Percentiles rank a stretch among this genome's conserved stretches.
Evolutionary conservation across 176 grass and related monocot species (phyloP).

Genomic region (Phoenix dactylifera): DNA sequence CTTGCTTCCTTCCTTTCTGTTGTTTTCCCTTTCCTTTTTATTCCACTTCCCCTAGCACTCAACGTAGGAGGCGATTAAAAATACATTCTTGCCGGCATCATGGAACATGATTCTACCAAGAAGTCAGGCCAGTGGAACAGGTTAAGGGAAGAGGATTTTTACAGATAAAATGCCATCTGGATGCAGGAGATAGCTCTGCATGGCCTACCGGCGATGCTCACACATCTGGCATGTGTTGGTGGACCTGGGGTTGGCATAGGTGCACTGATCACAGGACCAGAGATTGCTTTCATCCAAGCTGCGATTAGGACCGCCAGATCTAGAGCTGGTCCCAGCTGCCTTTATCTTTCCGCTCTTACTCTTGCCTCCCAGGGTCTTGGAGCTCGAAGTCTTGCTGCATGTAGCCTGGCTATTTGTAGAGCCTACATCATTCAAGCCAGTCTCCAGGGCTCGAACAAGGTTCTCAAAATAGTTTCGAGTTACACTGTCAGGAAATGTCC

Average conservation of each 20-base stretch:
- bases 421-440: slow-evolving; percentile 89
- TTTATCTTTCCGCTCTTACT: slow-evolving; percentile 68
- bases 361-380: slow-evolving; percentile 59
- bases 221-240: slow-evolving; percentile 64
- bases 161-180: background rate
- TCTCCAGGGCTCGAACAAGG: slow-evolving; percentile 87
- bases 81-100: background rate
- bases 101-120: background rate
- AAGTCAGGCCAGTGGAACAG: background rate
- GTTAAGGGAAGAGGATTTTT: background rate
- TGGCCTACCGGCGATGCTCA: slow-evolving; percentile 33
- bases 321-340: slow-evolving; percentile 31
- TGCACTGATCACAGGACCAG: slow-evolving; percentile 88
- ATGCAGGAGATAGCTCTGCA: background rate
- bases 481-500: slow-evolving; percentile 35
- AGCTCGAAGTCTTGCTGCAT: slow-evolving; percentile 59
- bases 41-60: background rate
- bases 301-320: slow-evolving; percentile 41
- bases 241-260: slow-evolving; percentile 57
- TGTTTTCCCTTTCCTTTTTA: background rate
- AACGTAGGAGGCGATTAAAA: background rate
- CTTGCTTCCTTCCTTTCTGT: no score
- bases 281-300: slow-evolving; percentile 56
- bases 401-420: slow-evolving; percentile 60
- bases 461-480: slow-evolving; percentile 99